Base-by-base conservation (phyloP, 768 basidiomycete genomes). In the Hirschioporus abietinus region DNA sequence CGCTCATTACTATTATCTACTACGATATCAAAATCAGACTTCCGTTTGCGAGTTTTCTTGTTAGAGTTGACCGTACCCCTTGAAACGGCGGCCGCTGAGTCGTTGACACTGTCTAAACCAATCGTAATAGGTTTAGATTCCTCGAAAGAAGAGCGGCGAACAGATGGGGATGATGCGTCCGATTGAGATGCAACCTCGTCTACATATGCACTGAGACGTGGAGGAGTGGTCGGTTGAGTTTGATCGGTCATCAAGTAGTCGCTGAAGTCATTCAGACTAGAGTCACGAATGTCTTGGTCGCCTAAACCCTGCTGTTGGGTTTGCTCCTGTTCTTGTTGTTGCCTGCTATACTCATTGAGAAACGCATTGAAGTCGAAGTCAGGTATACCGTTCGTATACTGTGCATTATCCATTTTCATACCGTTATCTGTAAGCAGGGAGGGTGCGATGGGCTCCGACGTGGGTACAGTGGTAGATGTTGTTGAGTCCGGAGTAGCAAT, bases 291-390 rank as follows among this genome's bases (percentile, higher is more conserved):
- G 66, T 74, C 69, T 57, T 67, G 71, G 66, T 74, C 76, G 27
- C 78, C 77, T 30, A 81, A 35, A 65, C 76, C 71, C 30, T 66
- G 36, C 64, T 70, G 78, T 52, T 77, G 78, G 3, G 78, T 60
- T 35, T 73, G 72, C 2, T 68, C 74, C 1, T 74, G 73, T 20
- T 73, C 75, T 25, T 75, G 73, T 63, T 64, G 73, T 30, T 73
- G 63, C 26, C 75, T 71, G 2, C 77, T 75, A 68, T 80, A 75
- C 66, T 81, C 78, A 73, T 78, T 78, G 64, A 81, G 63, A 69
- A 80, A 79, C 27, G 78, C 70, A 58, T 80, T 78, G 67, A 80
- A 78, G 70, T 81, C 80, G 65, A 80, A 79, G 59, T 75, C 75
- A 24, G 75, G 24, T 17, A 52, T 52, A 52, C 42, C 42, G 42